Conservation (phyloP, 2,329 filamentous ascomycete genomes). For the Calonectria hongkongensis region DNA sequence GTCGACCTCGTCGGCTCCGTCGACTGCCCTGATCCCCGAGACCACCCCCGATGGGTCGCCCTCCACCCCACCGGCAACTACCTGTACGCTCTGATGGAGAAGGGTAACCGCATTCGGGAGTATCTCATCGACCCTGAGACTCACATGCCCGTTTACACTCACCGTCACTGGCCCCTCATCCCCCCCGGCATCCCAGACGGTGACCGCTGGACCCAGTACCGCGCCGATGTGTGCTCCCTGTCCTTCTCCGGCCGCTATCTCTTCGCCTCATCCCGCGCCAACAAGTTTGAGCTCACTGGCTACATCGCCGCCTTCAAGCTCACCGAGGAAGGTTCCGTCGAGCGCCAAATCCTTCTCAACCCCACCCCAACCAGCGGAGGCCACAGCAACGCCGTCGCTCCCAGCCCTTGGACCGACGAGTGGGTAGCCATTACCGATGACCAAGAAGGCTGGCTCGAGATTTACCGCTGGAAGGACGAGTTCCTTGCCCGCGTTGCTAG, state of each 20-base stretch:
- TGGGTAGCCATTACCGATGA: constrained; percentile 94
- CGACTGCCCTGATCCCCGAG: constrained; percentile 80
- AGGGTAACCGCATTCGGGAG: constrained; percentile 88
- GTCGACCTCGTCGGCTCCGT: constrained; percentile 83
- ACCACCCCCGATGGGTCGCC: constrained; percentile 93
- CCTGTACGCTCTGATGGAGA: constrained; percentile 92
- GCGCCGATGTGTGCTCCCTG: constrained; percentile 88
- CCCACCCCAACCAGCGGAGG: constrained; percentile 91
- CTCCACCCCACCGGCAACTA: constrained; percentile 86
- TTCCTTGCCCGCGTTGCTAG: constrained; percentile 86
- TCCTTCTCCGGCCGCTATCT: constrained; percentile 83
- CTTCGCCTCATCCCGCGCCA: constrained; percentile 89
- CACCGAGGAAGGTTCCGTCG: constrained; percentile 80
- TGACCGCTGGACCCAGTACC: constrained; percentile 78
- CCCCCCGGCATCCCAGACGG: constrained; percentile 77
- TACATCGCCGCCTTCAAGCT: constrained; percentile 90
- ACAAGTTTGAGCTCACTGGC: constrained; percentile 84
- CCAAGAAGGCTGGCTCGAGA: constrained; percentile 90
- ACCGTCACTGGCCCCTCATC: constrained; percentile 85
- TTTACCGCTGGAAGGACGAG: constrained; percentile 91
- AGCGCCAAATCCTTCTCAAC: constrained; percentile 86
- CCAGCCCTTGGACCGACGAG: constrained; percentile 89
- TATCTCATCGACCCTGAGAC: constrained; percentile 86
- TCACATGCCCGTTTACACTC: constrained; percentile 85
- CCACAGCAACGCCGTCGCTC: constrained; percentile 91